phyloP scores from a whole-genome alignment of 371 early-diverging fungal species.

The Apophysomyces ossiformis region DNA sequence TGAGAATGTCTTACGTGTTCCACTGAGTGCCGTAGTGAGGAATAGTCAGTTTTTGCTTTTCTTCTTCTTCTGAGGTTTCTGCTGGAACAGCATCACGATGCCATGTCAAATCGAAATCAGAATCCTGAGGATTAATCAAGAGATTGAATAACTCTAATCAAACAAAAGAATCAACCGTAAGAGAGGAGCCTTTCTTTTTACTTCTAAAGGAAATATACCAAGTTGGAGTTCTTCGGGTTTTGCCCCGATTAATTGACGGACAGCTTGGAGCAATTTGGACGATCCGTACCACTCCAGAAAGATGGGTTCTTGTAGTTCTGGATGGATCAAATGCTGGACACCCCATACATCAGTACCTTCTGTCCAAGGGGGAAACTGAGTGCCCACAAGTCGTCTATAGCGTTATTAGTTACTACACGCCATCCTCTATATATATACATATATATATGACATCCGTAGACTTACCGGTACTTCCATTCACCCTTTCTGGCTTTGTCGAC shows the following conservation, averaged over 20 bases:
- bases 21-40: conserved; percentile 65
- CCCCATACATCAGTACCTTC: conserved; percentile 62
- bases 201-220: conserved; percentile 25
- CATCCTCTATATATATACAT: conserved; percentile 5
- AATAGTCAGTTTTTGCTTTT: conserved; percentile 44
- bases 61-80: conserved; percentile 47
- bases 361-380: conserved; percentile 62
- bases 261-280: conserved; percentile 39
- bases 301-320: conserved; percentile 51
- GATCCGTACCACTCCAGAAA: conserved; percentile 60
- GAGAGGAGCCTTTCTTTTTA: too few species aligned
- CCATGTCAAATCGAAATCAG: conserved; percentile 59
- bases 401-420: not conserved
- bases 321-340: conserved; percentile 56
- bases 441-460: not conserved
- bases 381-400: conserved; percentile 54
- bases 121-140: conserved; percentile 54
- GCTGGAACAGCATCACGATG: conserved; percentile 59
- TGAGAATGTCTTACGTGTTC: conserved; percentile 45
- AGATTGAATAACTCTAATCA: conserved; percentile 58
- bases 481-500: conserved; percentile 48
- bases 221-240: conserved; percentile 49
- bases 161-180: not conserved
- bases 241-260: conserved; percentile 45
- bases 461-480: conserved; percentile 55